Conservation (phyloP, 202 grass and related monocot genomes). For the Carex sylvatica region DNA sequence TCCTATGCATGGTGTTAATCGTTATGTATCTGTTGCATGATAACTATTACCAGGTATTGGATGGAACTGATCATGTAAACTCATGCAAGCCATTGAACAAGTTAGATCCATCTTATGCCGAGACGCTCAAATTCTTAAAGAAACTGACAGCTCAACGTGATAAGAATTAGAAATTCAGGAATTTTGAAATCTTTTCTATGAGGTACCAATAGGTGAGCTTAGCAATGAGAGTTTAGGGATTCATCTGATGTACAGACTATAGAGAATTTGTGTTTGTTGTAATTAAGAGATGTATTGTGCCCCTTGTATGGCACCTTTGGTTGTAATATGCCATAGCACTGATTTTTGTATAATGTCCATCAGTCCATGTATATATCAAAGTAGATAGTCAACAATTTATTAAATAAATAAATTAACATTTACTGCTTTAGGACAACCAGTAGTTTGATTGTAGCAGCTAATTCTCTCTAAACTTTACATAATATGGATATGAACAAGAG, state of each 20-base stretch:
- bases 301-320: background rate
- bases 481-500: too few species aligned
- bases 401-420: background rate
- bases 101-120: conserved; percentile 82
- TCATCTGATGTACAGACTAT: conserved; percentile 22
- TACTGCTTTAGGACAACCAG: background rate
- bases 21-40: background rate
- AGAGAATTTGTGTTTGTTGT: conserved; percentile 7
- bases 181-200: background rate
- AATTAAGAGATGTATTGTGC: conserved; percentile 6
- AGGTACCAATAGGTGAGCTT: background rate
- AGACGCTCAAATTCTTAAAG: conserved; percentile 80
- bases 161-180: conserved; percentile 8
- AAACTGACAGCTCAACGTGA: conserved; percentile 29
- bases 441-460: background rate
- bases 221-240: background rate
- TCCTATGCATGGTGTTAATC: background rate
- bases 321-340: background rate
- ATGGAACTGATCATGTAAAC: conserved; percentile 85
- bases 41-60: conserved; percentile 49
- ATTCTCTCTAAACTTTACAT: background rate
- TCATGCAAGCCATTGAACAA: conserved; percentile 90
- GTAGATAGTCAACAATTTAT: background rate
- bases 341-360: background rate
- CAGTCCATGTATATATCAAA: background rate